These are phyloP conservation scores for Suaeda aralocaspica DNA, from an alignment of 148 eudicot species.

Conservation along the genomic window DNA sequence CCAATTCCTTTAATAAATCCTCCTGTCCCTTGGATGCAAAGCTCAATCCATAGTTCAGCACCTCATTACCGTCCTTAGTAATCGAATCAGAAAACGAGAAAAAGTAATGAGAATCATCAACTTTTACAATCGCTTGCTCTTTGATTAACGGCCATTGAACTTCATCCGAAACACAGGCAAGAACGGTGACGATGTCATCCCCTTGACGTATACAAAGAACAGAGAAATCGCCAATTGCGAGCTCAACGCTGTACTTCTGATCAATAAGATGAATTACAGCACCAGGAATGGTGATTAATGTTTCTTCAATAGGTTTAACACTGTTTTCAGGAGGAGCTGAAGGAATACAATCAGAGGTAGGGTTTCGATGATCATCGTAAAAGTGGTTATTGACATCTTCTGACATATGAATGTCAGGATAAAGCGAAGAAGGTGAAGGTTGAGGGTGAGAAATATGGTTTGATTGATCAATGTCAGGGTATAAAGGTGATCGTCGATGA, in stretches of 20 bases:
- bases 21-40: conserved; percentile 70
- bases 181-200: conserved; percentile 38
- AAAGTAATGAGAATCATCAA: conserved; percentile 73
- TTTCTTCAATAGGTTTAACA: conserved; percentile 38
- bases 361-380: conserved; percentile 31
- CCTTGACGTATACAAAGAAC: conserved; percentile 51
- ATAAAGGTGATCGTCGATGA: conserved; percentile 33
- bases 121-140: conserved; percentile 63
- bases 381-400: conserved; percentile 40
- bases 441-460: conserved; percentile 26
- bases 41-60: conserved; percentile 66
- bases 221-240: conserved; percentile 56
- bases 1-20: conserved; percentile 47
- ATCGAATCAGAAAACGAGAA: conserved; percentile 49
- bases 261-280: conserved; percentile 73
- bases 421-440: conserved; percentile 35
- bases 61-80: conserved; percentile 29
- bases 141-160: conserved; percentile 75
- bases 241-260: conserved; percentile 67
- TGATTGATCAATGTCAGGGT: conserved; percentile 38
- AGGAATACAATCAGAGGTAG: conserved; percentile 16
- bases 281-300: conserved; percentile 50
- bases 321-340: conserved; percentile 51
- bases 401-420: conserved; percentile 44
- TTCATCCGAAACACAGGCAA: conserved; percentile 58